Conservation (phyloP, 352 stramenopile species). For the Peronospora belbahrii region DNA sequence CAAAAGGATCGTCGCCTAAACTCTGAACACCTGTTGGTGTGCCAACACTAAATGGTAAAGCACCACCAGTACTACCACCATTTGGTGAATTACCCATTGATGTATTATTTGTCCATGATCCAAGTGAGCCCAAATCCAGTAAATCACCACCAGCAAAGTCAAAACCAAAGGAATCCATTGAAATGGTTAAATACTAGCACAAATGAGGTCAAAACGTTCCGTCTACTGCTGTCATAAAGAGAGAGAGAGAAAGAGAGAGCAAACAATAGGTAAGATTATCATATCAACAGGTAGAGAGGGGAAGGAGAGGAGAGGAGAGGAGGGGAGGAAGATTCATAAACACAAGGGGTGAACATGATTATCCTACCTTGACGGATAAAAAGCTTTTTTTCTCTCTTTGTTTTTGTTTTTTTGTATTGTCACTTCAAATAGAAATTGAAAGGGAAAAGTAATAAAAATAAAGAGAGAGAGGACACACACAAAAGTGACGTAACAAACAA, state of each 20-base stretch:
- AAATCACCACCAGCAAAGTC: conserved; percentile 69
- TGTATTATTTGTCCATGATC: conserved; percentile 58
- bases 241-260: not conserved
- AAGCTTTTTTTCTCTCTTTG: conserved; percentile 1
- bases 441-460: conserved; percentile 1
- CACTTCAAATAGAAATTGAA: not conserved
- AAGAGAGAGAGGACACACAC: not conserved
- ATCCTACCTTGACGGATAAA: no score
- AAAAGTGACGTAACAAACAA: no score
- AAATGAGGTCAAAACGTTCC: conserved; percentile 18
- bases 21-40: conserved; percentile 80
- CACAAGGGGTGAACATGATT: no score
- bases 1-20: conserved; percentile 71
- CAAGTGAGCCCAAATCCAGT: conserved; percentile 65
- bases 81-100: conserved; percentile 68
- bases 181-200: conserved; percentile 30
- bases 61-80: conserved; percentile 19
- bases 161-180: conserved; percentile 83
- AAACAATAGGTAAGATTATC: no score
- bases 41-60: conserved; percentile 74
- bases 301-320: not conserved
- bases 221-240: conserved; percentile 1
- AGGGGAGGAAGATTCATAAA: no score
- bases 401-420: not conserved
- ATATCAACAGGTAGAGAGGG: no score